phyloP scores from a whole-genome alignment of 371 early-diverging fungal genomes.

The Rhizopus sp. region DNA sequence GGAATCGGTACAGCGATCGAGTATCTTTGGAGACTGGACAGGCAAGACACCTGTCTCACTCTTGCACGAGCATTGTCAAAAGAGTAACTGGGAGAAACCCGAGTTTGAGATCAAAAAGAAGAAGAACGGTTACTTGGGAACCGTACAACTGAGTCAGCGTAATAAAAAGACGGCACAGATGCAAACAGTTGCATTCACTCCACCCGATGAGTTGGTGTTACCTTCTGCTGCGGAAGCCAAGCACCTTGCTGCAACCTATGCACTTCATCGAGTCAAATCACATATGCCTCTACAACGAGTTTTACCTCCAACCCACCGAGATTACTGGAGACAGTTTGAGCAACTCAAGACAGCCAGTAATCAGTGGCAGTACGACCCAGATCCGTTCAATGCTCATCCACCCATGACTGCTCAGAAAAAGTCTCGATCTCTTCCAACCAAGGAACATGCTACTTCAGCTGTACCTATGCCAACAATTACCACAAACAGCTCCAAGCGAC shows the following conservation, averaged over 20 bases:
- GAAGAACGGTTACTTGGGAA: conserved; percentile 56
- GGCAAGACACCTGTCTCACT: conserved; percentile 83
- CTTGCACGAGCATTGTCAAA: conserved; percentile 79
- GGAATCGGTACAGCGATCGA: conserved; percentile 27
- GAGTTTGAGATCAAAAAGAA: conserved; percentile 53
- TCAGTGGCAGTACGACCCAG: conserved; percentile 68
- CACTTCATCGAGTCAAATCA: conserved; percentile 77
- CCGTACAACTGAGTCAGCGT: conserved; percentile 62
- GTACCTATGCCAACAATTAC: conserved; percentile 35
- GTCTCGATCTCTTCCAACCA: conserved; percentile 20
- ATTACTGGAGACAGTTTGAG: conserved; percentile 73
- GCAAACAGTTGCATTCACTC: conserved; percentile 49
- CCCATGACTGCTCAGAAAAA: conserved; percentile 28
- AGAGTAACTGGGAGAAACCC: conserved; percentile 77
- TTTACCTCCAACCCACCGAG: conserved; percentile 76
- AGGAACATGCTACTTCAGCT: conserved; percentile 40
- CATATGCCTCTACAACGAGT: conserved; percentile 71
- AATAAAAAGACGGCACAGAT: conserved; percentile 75
- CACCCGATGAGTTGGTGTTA: conserved; percentile 38
- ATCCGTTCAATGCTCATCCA: conserved; percentile 71
- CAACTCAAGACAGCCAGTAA: conserved; percentile 47
- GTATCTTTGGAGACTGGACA: conserved; percentile 80
- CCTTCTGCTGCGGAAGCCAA: conserved; percentile 72
- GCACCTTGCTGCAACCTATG: conserved; percentile 82
- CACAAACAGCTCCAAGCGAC: conserved; percentile 10